Evolutionary conservation across 768 basidiomycete genomes (phyloP).

Genomic region (Pleurotus pulmonarius): DNA sequence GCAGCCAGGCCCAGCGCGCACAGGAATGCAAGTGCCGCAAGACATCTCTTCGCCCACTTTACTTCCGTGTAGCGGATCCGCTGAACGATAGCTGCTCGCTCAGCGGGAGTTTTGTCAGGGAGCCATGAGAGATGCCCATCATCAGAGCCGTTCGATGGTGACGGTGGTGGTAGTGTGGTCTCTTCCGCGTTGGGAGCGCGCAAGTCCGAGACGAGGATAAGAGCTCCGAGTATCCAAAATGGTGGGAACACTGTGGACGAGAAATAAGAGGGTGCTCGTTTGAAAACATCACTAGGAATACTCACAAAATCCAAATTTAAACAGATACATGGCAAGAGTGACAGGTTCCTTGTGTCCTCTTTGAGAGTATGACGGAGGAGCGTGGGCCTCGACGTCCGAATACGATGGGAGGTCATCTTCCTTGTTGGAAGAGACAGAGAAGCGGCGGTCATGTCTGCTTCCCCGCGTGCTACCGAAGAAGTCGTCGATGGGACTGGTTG

Average conservation of each 20-base stretch:
- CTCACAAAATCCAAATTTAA: slow-evolving; percentile 49
- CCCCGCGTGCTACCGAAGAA: background rate
- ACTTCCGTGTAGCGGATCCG: slow-evolving; percentile 45
- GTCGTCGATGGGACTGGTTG: background rate
- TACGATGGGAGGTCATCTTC: slow-evolving; percentile 8
- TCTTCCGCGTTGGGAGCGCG: slow-evolving; percentile 20
- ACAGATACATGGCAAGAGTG: slow-evolving; percentile 41
- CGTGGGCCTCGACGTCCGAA: slow-evolving; percentile 1
- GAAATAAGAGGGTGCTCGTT: background rate
- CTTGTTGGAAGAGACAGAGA: slow-evolving; percentile 1
- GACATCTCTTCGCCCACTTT: slow-evolving; percentile 56
- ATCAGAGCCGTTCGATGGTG: background rate
- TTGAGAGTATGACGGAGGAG: background rate
- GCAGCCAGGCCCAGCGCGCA: slow-evolving; percentile 28
- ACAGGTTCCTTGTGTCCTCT: slow-evolving; percentile 28
- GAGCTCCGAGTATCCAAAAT: slow-evolving; percentile 41
- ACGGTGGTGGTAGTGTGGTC: background rate
- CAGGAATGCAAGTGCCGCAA: slow-evolving; percentile 50
- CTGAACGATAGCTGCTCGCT: slow-evolving; percentile 40
- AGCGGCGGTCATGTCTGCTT: slow-evolving; percentile 2
- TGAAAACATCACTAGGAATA: background rate
- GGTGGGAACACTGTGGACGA: slow-evolving; percentile 40
- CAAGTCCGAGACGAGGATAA: slow-evolving; percentile 38
- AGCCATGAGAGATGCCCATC: slow-evolving; percentile 34
- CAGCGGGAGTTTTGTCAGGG: slow-evolving; percentile 50